Base-by-base conservation (phyloP, 495 filamentous ascomycete genomes). In the Entonaema liquescens region DNA sequence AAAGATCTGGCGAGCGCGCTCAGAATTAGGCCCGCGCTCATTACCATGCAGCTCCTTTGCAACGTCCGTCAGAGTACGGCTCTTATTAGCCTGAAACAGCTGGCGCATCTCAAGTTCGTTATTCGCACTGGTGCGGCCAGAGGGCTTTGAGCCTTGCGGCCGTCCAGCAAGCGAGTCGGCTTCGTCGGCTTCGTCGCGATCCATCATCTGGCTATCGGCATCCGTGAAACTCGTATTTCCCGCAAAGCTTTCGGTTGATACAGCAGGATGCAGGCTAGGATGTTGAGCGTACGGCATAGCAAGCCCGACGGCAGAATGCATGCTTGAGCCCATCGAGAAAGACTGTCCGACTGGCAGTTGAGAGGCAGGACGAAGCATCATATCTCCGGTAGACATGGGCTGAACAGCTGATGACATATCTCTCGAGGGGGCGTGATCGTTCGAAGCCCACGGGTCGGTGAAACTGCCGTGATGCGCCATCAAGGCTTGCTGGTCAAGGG, bases 1-100 rank as follows among this genome's bases (percentile, higher is more conserved):
- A 78, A 98, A 98, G 25, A 99, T 89, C 82, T 99, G 95, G 66
- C 97, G 94, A 44, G 94, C 92, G 77, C 96, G 91, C 78, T 99
- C 95, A 6, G 95, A 92, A 77, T 93, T 93, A 13, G 93, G 91
- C 0, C 85, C 85, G 29, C 85, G 81, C 67, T 88, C 86, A 63
- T 88, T 87, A 5, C 84, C 85, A 70, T 86, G 84, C 21, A 93
- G 84, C 76, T 94, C 93, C 31, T 83, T 83, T 4, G 95, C 95
- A 67, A 99, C 93, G 28, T 97, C 92, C 65, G 91, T 88, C 53
- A 99, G 79, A 2, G 82, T 83, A 26, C 92, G 90, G 44, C 89
- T 87, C 68, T 90, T 88, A 74, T 95, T 97, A 63, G 88, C 84
- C 1, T 86, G 81, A 57, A 97, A 90, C 29, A 99, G 81, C 73